These are phyloP conservation scores for Trichosanthes truncata DNA, from an alignment of 306 rosid genomes.

Conservation along the genomic window DNA sequence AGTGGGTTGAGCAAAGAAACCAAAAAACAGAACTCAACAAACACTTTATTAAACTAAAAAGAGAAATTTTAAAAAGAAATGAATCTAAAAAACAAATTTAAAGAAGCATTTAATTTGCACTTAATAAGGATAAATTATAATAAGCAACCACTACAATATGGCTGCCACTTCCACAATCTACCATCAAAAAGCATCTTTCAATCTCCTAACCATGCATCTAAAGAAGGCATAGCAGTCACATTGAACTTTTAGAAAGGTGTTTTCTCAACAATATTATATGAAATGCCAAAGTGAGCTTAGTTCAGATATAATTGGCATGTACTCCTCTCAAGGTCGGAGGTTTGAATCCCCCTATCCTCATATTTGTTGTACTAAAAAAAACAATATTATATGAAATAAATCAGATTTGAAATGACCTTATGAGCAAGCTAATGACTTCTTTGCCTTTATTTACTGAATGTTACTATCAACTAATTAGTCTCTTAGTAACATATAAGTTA, in stretches of 20 bases:
- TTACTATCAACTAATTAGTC: background rate
- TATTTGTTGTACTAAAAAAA: background rate
- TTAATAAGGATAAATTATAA: background rate
- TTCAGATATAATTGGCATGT: no score
- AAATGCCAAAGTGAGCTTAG: background rate
- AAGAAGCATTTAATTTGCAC: no score
- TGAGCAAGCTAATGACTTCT: background rate
- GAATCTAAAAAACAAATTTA: no score
- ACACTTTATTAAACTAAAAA: background rate
- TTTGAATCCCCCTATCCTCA: no score
- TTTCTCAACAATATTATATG: background rate
- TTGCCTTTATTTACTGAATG: background rate
- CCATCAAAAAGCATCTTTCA: background rate
- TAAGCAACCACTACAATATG: background rate
- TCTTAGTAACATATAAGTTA: conserved; percentile 1
- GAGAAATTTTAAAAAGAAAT: no score
- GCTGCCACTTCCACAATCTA: background rate
- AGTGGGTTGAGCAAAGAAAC: background rate
- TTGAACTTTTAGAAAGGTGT: background rate
- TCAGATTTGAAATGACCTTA: background rate
- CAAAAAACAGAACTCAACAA: background rate
- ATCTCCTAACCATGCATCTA: background rate
- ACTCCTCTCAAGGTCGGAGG: no score
- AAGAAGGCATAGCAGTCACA: background rate
- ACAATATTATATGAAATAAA: background rate